Base-by-base conservation (phyloP, 768 basidiomycete species). In the Kwoniella newhampshirensis region DNA sequence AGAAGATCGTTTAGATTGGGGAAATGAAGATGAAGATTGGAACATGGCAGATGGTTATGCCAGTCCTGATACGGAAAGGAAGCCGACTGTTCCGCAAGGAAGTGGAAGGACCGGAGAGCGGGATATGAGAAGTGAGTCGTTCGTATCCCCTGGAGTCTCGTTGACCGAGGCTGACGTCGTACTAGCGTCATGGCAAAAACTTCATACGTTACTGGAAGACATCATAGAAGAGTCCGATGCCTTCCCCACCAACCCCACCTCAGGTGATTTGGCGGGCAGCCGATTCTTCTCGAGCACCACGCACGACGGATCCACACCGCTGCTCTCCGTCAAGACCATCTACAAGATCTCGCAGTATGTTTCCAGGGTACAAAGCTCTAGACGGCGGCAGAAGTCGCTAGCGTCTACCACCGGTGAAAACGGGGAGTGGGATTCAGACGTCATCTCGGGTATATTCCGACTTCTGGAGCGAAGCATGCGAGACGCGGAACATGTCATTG, bases 141-240 rank as follows among this genome's bases (percentile, higher is more conserved):
- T 23, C 17, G 57, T 64, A 59, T 48, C 32, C 20, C 41, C 56
- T 27, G 18, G n/a, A 25, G 17, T 40, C 9, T 20, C 32, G 0
- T 36, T 43, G 28, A 20, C 13, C 50, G 11, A n/a, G 6, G 25
- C 11, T 25, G 21, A 30, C 86, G 87, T 0, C 75, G 88, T 3
- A 5, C 27, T 18, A 68, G 67, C 43, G n/a, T 35, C 45, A 18
- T 52, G 59, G 36, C 87, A 92, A 67, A 93, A 88, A 73, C 80
- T 98, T 9, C 80, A 79, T 0, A 83, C 84, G 2, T 77, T 90
- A 17, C 78, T 94, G 0, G 89, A 91, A 62, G 91, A 94, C 51
- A 82, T 96, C 15, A 88, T 94, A 54, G 86, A 88, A 60, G 85
- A 87, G 0, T 86, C 89, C 64, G 91, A 92, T 69, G 73, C 81